These are phyloP conservation scores for Closterium sp. DNA, from an alignment of 139 green algal species.

Conservation along the genomic window DNA sequence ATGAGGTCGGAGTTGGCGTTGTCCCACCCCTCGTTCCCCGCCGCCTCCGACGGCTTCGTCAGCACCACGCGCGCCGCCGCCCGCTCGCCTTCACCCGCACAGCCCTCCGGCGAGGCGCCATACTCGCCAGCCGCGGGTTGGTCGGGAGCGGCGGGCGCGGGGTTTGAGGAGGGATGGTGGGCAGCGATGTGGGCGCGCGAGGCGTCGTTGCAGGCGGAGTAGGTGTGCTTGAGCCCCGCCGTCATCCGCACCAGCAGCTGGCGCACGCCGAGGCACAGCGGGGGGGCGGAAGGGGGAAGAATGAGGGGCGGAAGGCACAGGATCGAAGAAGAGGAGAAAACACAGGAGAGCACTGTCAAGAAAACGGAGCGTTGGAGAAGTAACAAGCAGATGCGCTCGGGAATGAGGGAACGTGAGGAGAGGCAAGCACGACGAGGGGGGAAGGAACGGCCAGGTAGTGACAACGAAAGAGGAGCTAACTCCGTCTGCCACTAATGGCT, in stretches of 20 bases:
- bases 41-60: slow-evolving; percentile 35
- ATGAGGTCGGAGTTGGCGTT: slow-evolving; percentile 45
- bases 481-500: no score
- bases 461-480: no score
- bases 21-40: slow-evolving; percentile 39
- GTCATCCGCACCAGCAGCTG: slow-evolving; percentile 36
- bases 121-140: background rate
- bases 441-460: no score
- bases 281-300: background rate
- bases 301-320: no score
- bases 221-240: slow-evolving; percentile 27
- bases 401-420: no score
- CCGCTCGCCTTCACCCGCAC: background rate
- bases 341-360: background rate
- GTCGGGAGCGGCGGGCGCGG: background rate
- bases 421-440: no score
- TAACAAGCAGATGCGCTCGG: no score
- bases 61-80: slow-evolving; percentile 11
- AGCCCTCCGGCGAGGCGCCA: background rate
- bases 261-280: background rate
- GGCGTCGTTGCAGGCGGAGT: slow-evolving; percentile 30
- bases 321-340: background rate
- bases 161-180: slow-evolving; percentile 11
- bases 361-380: background rate
- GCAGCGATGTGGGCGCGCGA: slow-evolving; percentile 28